phyloP scores from a whole-genome alignment of 2,329 filamentous ascomycete species.

The Coccinonectria pachysandricola region DNA sequence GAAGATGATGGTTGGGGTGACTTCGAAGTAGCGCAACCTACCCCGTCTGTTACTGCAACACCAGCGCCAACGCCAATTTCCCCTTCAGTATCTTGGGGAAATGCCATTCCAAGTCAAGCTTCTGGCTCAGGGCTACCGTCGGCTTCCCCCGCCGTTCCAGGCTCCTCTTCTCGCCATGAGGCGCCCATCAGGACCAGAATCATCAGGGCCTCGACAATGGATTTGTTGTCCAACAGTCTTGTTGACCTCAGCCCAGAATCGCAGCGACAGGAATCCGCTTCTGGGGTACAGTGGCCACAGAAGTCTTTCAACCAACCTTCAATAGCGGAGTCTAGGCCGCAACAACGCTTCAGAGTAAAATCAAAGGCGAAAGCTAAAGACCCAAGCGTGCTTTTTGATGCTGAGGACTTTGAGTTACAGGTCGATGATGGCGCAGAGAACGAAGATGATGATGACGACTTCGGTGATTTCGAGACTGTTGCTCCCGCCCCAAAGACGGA shows the following conservation, averaged over 20 bases:
- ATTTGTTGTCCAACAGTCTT: conserved; percentile 43
- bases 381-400: conserved; percentile 57
- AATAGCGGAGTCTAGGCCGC: conserved; percentile 2
- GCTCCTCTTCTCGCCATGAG: conserved; percentile 8
- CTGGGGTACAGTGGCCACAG: conserved; percentile 5
- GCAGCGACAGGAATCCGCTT: conserved; percentile 3
- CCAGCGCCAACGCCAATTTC: too few relatives aligned
- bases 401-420: conserved; percentile 40
- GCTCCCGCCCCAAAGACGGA: conserved; percentile 13
- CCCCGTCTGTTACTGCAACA: conserved; percentile 8
- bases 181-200: conserved; percentile 12
- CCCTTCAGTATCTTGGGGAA: conserved; percentile 4
- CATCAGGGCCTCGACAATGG: conserved; percentile 40
- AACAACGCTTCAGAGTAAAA: conserved; percentile 13
- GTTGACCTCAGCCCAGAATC: conserved; percentile 25
- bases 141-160: neutral
- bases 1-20: conserved; percentile 59
- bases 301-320: conserved; percentile 6
- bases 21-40: conserved; percentile 47
- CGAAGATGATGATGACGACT: conserved; percentile 41
- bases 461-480: conserved; percentile 50
- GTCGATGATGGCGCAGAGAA: conserved; percentile 29
- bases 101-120: neutral
- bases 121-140: neutral
- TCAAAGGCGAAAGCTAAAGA: conserved; percentile 22